Percentiles rank a stretch among this genome's conserved stretches.
These are phyloP conservation scores for Macrolepiota albuminosa DNA, from an alignment of 768 basidiomycete genomes.

Conservation along the genomic window DNA sequence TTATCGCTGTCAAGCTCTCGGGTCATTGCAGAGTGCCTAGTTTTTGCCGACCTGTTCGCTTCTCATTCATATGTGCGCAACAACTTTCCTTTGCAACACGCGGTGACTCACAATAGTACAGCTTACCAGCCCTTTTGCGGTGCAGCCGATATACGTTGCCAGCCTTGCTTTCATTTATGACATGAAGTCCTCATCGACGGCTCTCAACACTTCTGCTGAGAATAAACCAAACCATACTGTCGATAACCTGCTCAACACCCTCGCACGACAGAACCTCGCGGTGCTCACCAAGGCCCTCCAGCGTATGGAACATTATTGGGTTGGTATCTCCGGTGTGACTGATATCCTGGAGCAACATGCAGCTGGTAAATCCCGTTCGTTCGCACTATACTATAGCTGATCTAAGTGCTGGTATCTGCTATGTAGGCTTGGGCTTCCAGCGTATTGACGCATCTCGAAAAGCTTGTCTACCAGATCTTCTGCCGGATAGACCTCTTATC, in stretches of 20 bases:
- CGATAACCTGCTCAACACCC: conserved; percentile 11
- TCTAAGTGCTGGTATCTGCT: neutral
- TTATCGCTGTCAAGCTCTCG: conserved; percentile 11
- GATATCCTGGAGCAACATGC: conserved; percentile 10
- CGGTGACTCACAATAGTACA: neutral
- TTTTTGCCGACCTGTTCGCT: conserved; percentile 14
- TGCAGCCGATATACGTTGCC: conserved; percentile 13
- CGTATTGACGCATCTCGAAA: conserved; percentile 7
- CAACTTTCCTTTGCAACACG: neutral
- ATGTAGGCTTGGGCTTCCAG: conserved; percentile 9
- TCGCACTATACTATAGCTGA: neutral
- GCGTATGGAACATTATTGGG: conserved; percentile 16
- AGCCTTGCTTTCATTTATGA: conserved; percentile 14
- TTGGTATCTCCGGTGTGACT: conserved; percentile 10
- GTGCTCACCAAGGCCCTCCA: conserved; percentile 13
- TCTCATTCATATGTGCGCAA: conserved; percentile 13
- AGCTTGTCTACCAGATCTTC: conserved; percentile 5
- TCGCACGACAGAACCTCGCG: conserved; percentile 13
- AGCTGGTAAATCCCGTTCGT: conserved; percentile 4
- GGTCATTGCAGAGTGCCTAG: conserved; percentile 11
- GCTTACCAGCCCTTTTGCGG: conserved; percentile 13
- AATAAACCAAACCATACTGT: conserved; percentile 10
- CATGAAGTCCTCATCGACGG: conserved; percentile 4
- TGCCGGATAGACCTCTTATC: conserved; percentile 1
- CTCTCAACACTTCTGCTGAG: neutral